A percentile compares a stretch with the other conserved stretches of the same genome.
phyloP scores from a whole-genome alignment of 805 yeast genomes.

The Saccharomycopsis olivae region DNA sequence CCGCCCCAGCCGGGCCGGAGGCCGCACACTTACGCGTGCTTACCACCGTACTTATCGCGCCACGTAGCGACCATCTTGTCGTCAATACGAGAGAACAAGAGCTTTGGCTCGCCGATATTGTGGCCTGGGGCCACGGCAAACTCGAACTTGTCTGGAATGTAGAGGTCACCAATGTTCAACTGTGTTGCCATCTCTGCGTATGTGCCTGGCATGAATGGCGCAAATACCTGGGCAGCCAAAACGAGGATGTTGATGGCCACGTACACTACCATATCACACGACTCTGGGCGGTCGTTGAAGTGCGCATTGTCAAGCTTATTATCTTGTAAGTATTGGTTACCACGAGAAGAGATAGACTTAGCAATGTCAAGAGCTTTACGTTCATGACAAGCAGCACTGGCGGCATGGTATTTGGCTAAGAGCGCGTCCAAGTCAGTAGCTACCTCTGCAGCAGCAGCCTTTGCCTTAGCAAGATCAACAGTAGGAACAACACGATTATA shows the following conservation, averaged over 20 bases:
- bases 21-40: too few relatives aligned
- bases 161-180: slow-evolving; percentile 71
- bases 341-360: slow-evolving; percentile 85
- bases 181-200: slow-evolving; percentile 59
- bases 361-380: slow-evolving; percentile 88
- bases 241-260: slow-evolving; percentile 84
- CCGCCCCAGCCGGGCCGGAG: too few relatives aligned
- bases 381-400: slow-evolving; percentile 69
- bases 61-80: slow-evolving; percentile 79
- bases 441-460: slow-evolving; percentile 30
- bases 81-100: slow-evolving; percentile 86
- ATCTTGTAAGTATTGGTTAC: slow-evolving; percentile 92
- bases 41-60: slow-evolving; percentile 82
- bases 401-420: slow-evolving; percentile 49
- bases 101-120: slow-evolving; percentile 81
- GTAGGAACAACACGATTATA: slow-evolving; percentile 84
- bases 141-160: slow-evolving; percentile 68
- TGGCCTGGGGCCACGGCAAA: slow-evolving; percentile 69
- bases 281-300: slow-evolving; percentile 63
- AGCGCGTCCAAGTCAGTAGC: slow-evolving; percentile 52
- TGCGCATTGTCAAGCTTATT: slow-evolving; percentile 87
- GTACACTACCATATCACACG: slow-evolving; percentile 86
- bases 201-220: slow-evolving; percentile 89
- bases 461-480: slow-evolving; percentile 32
- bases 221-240: slow-evolving; percentile 68